Evolutionary conservation across 768 basidiomycete species (phyloP), one percentile per base, ranked within the genome.

Genomic region (Chalciporus chontae): DNA sequence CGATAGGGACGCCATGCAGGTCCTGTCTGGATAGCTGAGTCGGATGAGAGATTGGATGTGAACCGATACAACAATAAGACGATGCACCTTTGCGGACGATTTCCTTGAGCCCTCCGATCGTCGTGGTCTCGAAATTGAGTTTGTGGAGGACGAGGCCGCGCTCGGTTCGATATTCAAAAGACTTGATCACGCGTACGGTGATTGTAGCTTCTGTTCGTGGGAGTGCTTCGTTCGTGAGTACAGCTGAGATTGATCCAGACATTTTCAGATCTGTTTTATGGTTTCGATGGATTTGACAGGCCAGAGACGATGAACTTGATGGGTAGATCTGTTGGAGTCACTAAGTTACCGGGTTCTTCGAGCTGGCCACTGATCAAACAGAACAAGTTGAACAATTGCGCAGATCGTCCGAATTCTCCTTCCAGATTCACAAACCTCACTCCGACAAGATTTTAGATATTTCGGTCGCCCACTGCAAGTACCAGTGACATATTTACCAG

Each of bases 171-270:
- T 83, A 97, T 63, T 83, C 84, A 66, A 99, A 95, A 17, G 90
- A 93, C 66, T 99, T 99, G 73, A 99, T 90, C 54, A 97, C 78
- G 27, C 95, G 84, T 43, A 98, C 68, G 7, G 95, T 98, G 50
- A 98, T 71, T 5, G 91, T 93, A 18, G 92, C 91, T 53, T 83
- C 76, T 3, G 86, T 85, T 57, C 71, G 77, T 9, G 91, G 87
- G 3, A 77, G 74, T 24, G 81, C 74, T 46, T 78, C 71, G 70
- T 86, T 93, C 38, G 84, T 84, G 37, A 84, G 74, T 29, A 69
- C 59, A 48, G 77, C 73, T 43, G 72, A 71, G 56, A 71, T 69
- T 50, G 63, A 65, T 39, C 56, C 60, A 11, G 65, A 58, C 71
- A 71, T 72, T n/a, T n/a, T 51, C 26, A 31, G 41, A 37, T n/a